Percentiles rank a stretch among this genome's conserved stretches.
These are phyloP conservation scores for Buddleja alternifolia DNA, from an alignment of 257 asterid genomes.

Conservation along the genomic window DNA sequence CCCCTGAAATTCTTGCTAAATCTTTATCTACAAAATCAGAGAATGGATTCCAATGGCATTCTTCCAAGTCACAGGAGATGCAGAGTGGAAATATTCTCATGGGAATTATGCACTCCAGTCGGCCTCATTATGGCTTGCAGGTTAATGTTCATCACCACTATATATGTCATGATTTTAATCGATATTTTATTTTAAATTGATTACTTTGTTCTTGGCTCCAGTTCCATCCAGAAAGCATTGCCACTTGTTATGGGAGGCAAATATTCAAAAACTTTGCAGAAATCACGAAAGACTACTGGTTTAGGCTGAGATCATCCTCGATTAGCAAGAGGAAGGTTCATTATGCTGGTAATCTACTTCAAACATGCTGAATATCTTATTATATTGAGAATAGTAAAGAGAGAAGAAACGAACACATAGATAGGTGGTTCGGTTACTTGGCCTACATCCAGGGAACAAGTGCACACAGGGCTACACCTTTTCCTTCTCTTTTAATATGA, in stretches of 20 bases:
- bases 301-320: constrained; percentile 57
- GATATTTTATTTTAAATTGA: constrained; percentile 15
- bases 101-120: constrained; percentile 90
- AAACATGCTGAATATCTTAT: background rate
- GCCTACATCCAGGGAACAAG: no score
- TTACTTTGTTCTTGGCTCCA: constrained; percentile 36
- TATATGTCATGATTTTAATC: constrained; percentile 3
- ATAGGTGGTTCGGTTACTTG: no score
- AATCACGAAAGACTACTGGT: constrained; percentile 85
- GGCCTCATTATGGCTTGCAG: constrained; percentile 98
- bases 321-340: constrained; percentile 45
- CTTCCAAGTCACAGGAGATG: constrained; percentile 42
- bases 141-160: constrained; percentile 39
- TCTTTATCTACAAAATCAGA: constrained; percentile 36
- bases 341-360: constrained; percentile 65
- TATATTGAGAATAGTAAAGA: background rate
- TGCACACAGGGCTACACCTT: no score
- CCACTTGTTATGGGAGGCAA: constrained; percentile 81
- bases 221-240: constrained; percentile 99
- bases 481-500: no score
- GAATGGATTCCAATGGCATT: constrained; percentile 38
- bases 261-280: constrained; percentile 83
- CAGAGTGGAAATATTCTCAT: constrained; percentile 61
- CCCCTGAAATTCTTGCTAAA: constrained; percentile 29
- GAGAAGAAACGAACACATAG: no score